These are phyloP conservation scores for Coniochaeta pulveracea DNA, from an alignment of 2,329 filamentous ascomycete species.

Conservation along the genomic window DNA sequence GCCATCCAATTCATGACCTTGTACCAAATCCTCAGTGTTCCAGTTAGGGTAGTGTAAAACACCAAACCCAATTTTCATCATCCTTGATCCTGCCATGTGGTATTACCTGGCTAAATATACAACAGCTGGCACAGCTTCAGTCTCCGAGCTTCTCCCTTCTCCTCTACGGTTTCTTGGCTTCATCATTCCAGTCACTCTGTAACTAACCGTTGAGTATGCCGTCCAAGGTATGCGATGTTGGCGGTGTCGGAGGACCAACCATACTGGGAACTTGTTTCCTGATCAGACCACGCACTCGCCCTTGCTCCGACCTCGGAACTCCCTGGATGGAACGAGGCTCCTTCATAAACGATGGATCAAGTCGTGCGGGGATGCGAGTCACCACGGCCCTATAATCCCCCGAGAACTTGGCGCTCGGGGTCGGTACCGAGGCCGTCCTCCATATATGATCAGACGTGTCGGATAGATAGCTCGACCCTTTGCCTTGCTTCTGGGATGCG, in stretches of 20 bases:
- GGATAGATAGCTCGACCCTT: constrained; percentile 49
- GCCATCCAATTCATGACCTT: no score
- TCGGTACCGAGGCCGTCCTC: constrained; percentile 53
- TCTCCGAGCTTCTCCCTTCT: no score
- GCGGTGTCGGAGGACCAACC: constrained; percentile 16
- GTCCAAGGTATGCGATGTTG: constrained; percentile 5
- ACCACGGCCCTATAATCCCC: constrained; percentile 51
- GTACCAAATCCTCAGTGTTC: no score
- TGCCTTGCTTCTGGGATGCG: constrained; percentile 23
- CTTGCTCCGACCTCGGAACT: constrained; percentile 53
- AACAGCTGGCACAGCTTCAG: no score
- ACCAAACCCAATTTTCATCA: no score
- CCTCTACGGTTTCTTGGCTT: no score
- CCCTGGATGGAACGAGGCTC: constrained; percentile 86
- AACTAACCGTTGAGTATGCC: constrained; percentile 1
- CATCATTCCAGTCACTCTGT: neutral
- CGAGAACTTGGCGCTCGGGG: constrained; percentile 49
- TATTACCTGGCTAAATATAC: no score
- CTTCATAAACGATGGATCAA: constrained; percentile 82
- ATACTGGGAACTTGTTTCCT: constrained; percentile 41
- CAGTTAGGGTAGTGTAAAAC: no score
- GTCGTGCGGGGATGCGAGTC: constrained; percentile 63
- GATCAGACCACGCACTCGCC: constrained; percentile 35
- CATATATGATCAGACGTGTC: constrained; percentile 72
- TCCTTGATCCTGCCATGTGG: no score